Percentiles rank a stretch among this genome's conserved stretches.
These are phyloP conservation scores for Skeletonema menzelii DNA, from an alignment of 108 stramenopile genomes.

Conservation along the genomic window DNA sequence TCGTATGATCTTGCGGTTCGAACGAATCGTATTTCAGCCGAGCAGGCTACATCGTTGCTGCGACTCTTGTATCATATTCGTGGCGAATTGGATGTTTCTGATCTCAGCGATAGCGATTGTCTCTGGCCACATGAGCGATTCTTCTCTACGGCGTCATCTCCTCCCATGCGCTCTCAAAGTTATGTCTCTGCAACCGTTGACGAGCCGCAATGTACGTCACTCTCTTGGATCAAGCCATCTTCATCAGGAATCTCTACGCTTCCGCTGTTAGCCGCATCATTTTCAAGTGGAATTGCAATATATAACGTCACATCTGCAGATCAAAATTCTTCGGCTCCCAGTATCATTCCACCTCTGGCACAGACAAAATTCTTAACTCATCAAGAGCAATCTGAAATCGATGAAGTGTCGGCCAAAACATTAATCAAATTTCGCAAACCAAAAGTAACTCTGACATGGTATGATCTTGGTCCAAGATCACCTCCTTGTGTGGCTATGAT, in stretches of 20 bases:
- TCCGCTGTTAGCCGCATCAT: slow-evolving; percentile 67
- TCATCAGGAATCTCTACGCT: slow-evolving; percentile 39
- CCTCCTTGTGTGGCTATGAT: slow-evolving; percentile 38
- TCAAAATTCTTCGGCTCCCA: background rate
- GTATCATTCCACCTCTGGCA: slow-evolving; percentile 27
- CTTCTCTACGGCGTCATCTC: slow-evolving; percentile 4
- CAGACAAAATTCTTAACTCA: slow-evolving; percentile 28
- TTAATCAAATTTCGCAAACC: background rate
- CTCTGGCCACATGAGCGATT: slow-evolving; percentile 23
- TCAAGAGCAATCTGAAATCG: slow-evolving; percentile 4
- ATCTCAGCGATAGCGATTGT: slow-evolving; percentile 34
- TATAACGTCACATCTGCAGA: slow-evolving; percentile 63
- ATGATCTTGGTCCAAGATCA: slow-evolving; percentile 46
- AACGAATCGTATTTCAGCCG: slow-evolving; percentile 36
- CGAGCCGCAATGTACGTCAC: slow-evolving; percentile 45
- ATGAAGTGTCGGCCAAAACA: slow-evolving; percentile 10
- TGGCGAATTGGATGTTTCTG: slow-evolving; percentile 37
- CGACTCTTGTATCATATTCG: slow-evolving; percentile 54
- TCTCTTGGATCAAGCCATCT: slow-evolving; percentile 60
- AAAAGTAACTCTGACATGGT: slow-evolving; percentile 37
- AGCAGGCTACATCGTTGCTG: slow-evolving; percentile 20
- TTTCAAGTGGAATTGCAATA: slow-evolving; percentile 67
- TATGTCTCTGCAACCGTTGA: background rate
- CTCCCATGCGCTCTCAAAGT: background rate
- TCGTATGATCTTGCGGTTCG: slow-evolving; percentile 67